Evolutionary conservation across 345 rosid genomes (phyloP).

Genomic region (Corchorus capsularis): DNA sequence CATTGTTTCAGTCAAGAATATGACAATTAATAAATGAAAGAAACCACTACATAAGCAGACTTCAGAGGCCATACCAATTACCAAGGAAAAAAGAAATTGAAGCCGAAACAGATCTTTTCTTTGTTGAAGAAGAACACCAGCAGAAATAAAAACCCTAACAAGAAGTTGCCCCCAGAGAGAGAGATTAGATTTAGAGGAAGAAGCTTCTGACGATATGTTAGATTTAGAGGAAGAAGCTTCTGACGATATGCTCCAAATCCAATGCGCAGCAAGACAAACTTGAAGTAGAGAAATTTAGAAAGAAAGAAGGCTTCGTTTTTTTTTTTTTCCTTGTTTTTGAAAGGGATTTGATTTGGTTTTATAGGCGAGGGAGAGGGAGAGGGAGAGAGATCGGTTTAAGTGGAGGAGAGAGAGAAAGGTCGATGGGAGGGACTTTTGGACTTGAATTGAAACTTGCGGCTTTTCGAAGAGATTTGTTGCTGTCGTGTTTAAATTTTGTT

Average conservation of each 20-base stretch:
- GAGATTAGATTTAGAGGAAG: neutral
- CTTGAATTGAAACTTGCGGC: neutral
- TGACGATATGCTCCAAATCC: conserved; percentile 1
- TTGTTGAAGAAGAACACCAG: neutral
- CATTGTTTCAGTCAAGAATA: neutral
- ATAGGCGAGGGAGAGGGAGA: neutral
- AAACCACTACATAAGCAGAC: conserved; percentile 52
- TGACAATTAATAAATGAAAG: conserved; percentile 15
- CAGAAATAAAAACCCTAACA: conserved; percentile 23
- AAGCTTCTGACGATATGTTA: conserved; percentile 10
- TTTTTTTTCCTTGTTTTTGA: neutral
- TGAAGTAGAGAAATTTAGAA: neutral
- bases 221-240: neutral
- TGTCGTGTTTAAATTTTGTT: neutral
- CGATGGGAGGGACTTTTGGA: conserved; percentile 10
- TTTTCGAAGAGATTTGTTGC: neutral
- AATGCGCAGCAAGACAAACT: neutral
- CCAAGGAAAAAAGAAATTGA: conserved; percentile 21
- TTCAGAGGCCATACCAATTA: conserved; percentile 56
- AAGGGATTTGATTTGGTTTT: neutral
- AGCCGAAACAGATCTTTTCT: neutral
- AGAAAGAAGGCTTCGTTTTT: neutral
- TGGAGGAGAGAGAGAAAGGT: neutral
- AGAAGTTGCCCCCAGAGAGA: conserved; percentile 3
- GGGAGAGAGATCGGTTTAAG: neutral